A percentile compares a stretch with the other conserved stretches of the same genome.
Evolutionary conservation across 495 filamentous ascomycete species (phyloP).

Genomic region (Penicillium goetzii): DNA sequence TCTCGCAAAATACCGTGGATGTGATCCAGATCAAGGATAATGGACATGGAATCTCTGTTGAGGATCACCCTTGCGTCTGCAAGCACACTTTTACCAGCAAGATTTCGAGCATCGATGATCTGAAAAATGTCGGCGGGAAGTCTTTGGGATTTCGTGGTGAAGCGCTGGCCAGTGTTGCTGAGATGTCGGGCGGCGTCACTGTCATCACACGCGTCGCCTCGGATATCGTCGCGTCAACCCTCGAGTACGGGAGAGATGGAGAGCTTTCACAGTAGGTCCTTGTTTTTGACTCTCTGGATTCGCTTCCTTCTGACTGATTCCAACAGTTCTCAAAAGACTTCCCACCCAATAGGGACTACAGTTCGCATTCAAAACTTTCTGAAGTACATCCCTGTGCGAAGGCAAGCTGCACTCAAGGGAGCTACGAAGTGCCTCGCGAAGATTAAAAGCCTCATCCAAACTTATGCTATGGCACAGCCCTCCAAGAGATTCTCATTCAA

Average conservation of each 20-base stretch:
- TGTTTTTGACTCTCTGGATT: no score
- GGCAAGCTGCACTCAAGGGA: slow-evolving; percentile 65
- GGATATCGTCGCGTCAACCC: slow-evolving; percentile 63
- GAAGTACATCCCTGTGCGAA: slow-evolving; percentile 72
- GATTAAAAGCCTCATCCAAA: slow-evolving; percentile 69
- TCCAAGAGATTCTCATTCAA: slow-evolving; percentile 66
- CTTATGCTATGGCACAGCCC: slow-evolving; percentile 76
- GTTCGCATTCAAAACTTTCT: slow-evolving; percentile 71
- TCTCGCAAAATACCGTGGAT: slow-evolving; percentile 77
- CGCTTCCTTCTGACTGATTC: background rate
- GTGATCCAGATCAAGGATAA: slow-evolving; percentile 90
- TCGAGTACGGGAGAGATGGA: slow-evolving; percentile 58
- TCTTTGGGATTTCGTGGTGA: slow-evolving; percentile 87
- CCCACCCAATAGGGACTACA: slow-evolving; percentile 79
- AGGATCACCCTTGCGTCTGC: slow-evolving; percentile 71
- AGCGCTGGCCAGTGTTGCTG: slow-evolving; percentile 77
- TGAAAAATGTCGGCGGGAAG: slow-evolving; percentile 64
- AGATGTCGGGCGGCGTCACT: slow-evolving; percentile 64
- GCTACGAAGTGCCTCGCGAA: slow-evolving; percentile 62
- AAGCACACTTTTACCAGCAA: slow-evolving; percentile 84
- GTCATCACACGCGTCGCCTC: slow-evolving; percentile 73
- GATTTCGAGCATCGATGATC: slow-evolving; percentile 70
- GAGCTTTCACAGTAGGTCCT: slow-evolving; percentile 48
- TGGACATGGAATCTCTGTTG: slow-evolving; percentile 75
- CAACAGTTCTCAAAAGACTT: slow-evolving; percentile 47